Conservation (phyloP, 768 basidiomycete species). For the Bullera alba region DNA sequence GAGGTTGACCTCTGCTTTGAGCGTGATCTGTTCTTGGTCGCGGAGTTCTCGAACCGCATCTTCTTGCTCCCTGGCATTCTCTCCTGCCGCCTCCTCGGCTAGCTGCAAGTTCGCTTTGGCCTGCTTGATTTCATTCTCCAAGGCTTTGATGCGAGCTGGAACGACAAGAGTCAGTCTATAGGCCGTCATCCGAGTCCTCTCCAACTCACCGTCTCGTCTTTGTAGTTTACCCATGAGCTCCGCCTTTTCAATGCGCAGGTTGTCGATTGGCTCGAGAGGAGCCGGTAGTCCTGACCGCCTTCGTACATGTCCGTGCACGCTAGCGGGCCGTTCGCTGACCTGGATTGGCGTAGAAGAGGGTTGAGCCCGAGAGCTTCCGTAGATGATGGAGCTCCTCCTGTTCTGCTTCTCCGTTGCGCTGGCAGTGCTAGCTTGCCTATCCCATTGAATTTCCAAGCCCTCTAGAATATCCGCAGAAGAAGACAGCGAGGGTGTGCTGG, state of each 20-base stretch:
- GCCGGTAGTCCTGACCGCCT: background rate
- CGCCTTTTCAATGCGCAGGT: background rate
- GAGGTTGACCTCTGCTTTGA: background rate
- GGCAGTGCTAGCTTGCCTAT: no score
- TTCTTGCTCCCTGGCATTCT: background rate
- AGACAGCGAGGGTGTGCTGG: no score
- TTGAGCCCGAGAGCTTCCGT: background rate
- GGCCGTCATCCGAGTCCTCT: background rate
- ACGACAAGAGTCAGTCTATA: background rate
- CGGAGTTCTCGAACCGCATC: background rate
- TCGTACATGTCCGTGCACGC: background rate
- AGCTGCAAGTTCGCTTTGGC: background rate
- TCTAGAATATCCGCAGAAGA: no score
- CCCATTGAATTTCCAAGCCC: no score
- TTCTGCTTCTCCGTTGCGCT: background rate
- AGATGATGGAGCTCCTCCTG: background rate
- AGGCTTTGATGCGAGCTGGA: background rate
- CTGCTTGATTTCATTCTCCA: background rate
- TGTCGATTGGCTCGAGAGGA: background rate
- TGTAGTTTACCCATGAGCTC: background rate
- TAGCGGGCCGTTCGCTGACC: background rate
- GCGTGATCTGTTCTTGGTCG: background rate
- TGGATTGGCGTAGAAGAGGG: no score
- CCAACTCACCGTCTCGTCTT: background rate
- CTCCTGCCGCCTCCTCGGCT: background rate